A percentile compares a stretch with the other conserved stretches of the same genome.
Evolutionary conservation across 441 rosid species (phyloP).

Genomic region (Populus hybrid): DNA sequence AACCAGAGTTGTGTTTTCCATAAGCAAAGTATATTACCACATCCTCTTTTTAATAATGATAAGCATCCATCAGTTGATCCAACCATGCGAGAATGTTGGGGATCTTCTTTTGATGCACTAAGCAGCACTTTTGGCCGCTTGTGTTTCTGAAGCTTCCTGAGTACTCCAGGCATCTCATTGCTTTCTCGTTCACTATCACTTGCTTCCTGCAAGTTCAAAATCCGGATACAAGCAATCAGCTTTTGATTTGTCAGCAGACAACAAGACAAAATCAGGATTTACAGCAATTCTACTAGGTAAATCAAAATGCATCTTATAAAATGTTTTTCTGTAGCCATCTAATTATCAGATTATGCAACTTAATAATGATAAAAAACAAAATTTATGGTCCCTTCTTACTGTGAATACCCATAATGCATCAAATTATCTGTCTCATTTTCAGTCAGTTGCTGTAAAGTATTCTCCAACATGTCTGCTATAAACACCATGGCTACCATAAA

Average conservation of each 20-base stretch:
- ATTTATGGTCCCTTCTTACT: not conserved
- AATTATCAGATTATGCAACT: not conserved
- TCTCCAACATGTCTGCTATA: not conserved
- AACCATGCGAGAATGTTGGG: constrained; percentile 31
- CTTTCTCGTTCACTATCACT: constrained; percentile 76
- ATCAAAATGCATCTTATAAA: not conserved
- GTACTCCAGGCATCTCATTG: constrained; percentile 40
- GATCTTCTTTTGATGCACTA: constrained; percentile 46
- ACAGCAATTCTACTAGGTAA: constrained; percentile 1
- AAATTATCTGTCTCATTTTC: not conserved
- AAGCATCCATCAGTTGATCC: constrained; percentile 65
- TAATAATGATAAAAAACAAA: not conserved
- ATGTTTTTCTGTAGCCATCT: too few species aligned
- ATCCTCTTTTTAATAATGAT: constrained; percentile 62
- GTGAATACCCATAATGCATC: not conserved
- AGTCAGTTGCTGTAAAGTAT: not conserved
- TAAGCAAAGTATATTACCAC: constrained; percentile 46
- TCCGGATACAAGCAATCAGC: constrained; percentile 3
- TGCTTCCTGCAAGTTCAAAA: constrained; percentile 49
- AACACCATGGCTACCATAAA: not conserved
- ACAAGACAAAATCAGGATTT: not conserved
- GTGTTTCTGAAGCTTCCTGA: constrained; percentile 51
- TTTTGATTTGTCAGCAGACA: constrained; percentile 2
- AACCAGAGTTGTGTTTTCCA: constrained; percentile 10
- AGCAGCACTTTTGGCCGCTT: constrained; percentile 48